phyloP scores from a whole-genome alignment of 2,329 filamentous ascomycete species.

The Emergomyces africanus region DNA sequence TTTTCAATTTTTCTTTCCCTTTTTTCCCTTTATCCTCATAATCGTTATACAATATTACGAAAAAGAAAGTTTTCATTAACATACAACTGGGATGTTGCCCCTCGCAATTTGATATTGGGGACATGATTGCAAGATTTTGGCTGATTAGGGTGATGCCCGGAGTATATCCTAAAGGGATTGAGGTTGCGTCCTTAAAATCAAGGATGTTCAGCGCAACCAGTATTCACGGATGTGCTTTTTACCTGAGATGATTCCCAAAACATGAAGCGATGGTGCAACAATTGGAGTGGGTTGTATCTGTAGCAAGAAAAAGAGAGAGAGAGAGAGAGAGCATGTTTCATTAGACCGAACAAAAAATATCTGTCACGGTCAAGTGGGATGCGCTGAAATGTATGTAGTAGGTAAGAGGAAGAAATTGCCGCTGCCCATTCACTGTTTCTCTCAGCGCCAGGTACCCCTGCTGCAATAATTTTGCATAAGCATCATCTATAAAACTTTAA shows the following conservation, averaged over 20 bases:
- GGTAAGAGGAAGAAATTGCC: too few species aligned
- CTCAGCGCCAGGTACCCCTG: too few species aligned
- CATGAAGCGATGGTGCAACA: constrained; percentile 8
- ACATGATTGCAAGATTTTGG: constrained; percentile 7
- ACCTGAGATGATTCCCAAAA: constrained; percentile 1
- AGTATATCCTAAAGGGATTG: constrained; percentile 14
- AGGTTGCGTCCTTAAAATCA: constrained; percentile 5
- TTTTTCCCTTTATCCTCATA: not conserved
- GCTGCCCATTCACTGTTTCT: too few species aligned
- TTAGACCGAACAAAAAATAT: too few species aligned
- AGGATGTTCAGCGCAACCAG: not conserved
- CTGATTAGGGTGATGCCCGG: constrained; percentile 11
- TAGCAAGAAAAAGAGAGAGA: too few species aligned
- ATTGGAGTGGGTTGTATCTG: constrained; percentile 6
- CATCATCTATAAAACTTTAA: too few species aligned
- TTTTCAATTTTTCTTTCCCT: too few species aligned
- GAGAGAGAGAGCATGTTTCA: too few species aligned
- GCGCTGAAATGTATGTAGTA: too few species aligned
- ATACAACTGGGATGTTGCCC: constrained; percentile 9
- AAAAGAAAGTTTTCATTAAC: not conserved
- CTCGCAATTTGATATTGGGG: constrained; percentile 10
- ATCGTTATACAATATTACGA: not conserved
- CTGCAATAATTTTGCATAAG: too few species aligned
- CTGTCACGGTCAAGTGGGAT: too few species aligned
- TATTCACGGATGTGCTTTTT: not conserved